Conservation (phyloP, 495 filamentous ascomycete genomes). For the Penicillium silybi region DNA sequence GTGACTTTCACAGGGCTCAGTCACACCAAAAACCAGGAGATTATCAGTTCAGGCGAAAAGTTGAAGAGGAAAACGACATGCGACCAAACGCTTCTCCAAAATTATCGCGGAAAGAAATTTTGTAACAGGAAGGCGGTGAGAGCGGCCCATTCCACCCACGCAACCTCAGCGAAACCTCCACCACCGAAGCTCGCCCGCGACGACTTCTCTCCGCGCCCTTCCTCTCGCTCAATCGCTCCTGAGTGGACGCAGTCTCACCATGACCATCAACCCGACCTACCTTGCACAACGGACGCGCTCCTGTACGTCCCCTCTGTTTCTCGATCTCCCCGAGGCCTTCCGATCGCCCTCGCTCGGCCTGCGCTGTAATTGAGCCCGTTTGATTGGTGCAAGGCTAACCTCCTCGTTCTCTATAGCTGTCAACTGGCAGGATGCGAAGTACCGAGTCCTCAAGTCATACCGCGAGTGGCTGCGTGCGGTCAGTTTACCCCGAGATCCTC, state of each 20-base stretch:
- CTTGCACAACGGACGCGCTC: constrained; percentile 85
- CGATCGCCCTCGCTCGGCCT: constrained; percentile 12
- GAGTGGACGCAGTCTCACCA: constrained; percentile 31
- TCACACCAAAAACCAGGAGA: neutral
- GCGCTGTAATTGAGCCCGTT: constrained; percentile 10
- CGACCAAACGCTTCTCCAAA: constrained; percentile 6
- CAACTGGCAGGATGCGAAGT: constrained; percentile 82
- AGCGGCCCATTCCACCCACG: constrained; percentile 10
- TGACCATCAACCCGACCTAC: constrained; percentile 87
- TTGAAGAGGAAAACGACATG: constrained; percentile 5
- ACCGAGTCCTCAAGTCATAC: constrained; percentile 79
- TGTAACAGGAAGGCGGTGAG: constrained; percentile 46
- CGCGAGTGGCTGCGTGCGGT: constrained; percentile 93
- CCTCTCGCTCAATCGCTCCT: constrained; percentile 18
- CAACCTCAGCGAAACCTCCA: constrained; percentile 30
- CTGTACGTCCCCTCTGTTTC: constrained; percentile 58
- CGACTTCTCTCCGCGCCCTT: constrained; percentile 14
- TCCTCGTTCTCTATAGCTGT: constrained; percentile 51
- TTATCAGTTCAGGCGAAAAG: neutral
- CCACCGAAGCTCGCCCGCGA: constrained; percentile 23
- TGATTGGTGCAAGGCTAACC: constrained; percentile 21
- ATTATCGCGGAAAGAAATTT: constrained; percentile 29
- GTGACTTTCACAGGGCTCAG: neutral
- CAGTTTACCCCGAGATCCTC: constrained; percentile 37
- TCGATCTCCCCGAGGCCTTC: constrained; percentile 18